Base-by-base conservation (phyloP, 306 rosid species). In the Citrullus amarus region DNA sequence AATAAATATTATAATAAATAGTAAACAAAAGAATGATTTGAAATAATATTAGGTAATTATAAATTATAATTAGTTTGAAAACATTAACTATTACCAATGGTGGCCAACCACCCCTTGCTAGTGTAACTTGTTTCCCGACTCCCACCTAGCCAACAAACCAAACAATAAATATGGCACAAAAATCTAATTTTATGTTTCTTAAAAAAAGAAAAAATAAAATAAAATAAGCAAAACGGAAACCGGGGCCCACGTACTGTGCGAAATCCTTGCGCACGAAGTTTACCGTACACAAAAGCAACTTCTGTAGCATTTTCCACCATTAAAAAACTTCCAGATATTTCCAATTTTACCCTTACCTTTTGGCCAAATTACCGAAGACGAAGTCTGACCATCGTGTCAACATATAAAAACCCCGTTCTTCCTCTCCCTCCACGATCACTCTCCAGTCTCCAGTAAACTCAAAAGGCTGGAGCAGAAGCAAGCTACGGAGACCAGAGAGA, bases 241-340 rank as follows among this genome's bases (percentile, higher is more conserved):
- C 12, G 10, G 59, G 55, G 25, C 67, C 77, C 76, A 70, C 78
- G 34, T 5, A 1, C 32, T 8, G 12, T 10, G 20, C 54, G 1
- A 30, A 86, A 71, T 22, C 76, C 84, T 5, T 75, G 69, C 41
- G 44, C 34, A 38, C 3, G 51, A 85, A 83, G 82, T 32, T 72
- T 41, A 43, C 69, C 74, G 54, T 41, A 68, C 53, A 2, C 32
- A 39, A 17, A 25, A 11, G 15, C 25, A 39, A 67, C 9, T 67
- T 67, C 22, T 6, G 0, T 25, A 66, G 72, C 14, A 38, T 38
- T 66, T 67, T 41, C 53, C 32, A 9, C 18, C 53, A 28, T 17
- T n/a, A 8, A 0, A 41, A 68, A 9, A 0, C 9, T 18, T 17
- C 6, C 1, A 3, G 0, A 30, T 2, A 61, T 10, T 68, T 43